Evolutionary conservation across 805 yeast species (phyloP).

Genomic region (Saccharomycopsis sp.): DNA sequence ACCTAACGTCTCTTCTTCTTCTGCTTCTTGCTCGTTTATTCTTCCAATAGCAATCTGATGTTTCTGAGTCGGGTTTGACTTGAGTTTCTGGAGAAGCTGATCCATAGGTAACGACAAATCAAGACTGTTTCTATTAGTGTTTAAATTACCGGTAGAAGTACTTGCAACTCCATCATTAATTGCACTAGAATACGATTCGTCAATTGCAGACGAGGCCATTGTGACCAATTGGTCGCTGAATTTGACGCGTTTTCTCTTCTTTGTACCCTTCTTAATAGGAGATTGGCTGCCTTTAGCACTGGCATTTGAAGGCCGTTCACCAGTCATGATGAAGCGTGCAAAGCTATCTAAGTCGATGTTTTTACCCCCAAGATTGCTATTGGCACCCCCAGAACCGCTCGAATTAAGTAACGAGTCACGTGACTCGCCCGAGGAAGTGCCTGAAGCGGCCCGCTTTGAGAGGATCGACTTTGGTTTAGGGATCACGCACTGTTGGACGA

Average conservation of each 20-base stretch:
- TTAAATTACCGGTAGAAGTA: neutral
- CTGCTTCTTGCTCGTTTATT: slow-evolving; percentile 39
- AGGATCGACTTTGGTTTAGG: slow-evolving; percentile 79
- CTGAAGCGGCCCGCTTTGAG: slow-evolving; percentile 48
- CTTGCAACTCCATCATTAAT: neutral
- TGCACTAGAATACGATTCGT: slow-evolving; percentile 2
- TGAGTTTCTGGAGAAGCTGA: slow-evolving; percentile 48
- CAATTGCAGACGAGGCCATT: slow-evolving; percentile 24
- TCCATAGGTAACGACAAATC: slow-evolving; percentile 75
- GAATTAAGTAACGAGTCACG: slow-evolving; percentile 30
- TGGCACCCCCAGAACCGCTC: slow-evolving; percentile 22
- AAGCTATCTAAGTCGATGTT: slow-evolving; percentile 79
- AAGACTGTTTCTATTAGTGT: slow-evolving; percentile 27
- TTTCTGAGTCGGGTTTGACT: slow-evolving; percentile 26
- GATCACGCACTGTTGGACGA: slow-evolving; percentile 52
- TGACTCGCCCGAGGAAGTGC: slow-evolving; percentile 30
- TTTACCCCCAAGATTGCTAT: slow-evolving; percentile 12
- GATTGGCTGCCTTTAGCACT: slow-evolving; percentile 28
- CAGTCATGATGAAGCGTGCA: slow-evolving; percentile 77
- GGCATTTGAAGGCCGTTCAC: slow-evolving; percentile 49
- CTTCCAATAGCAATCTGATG: slow-evolving; percentile 23
- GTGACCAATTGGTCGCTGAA: slow-evolving; percentile 63
- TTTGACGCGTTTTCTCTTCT: slow-evolving; percentile 54
- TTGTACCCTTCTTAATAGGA: slow-evolving; percentile 32
- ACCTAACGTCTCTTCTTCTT: slow-evolving; percentile 66